phyloP scores from a whole-genome alignment of 768 basidiomycete species.

The Leccinum longicurvipes region DNA sequence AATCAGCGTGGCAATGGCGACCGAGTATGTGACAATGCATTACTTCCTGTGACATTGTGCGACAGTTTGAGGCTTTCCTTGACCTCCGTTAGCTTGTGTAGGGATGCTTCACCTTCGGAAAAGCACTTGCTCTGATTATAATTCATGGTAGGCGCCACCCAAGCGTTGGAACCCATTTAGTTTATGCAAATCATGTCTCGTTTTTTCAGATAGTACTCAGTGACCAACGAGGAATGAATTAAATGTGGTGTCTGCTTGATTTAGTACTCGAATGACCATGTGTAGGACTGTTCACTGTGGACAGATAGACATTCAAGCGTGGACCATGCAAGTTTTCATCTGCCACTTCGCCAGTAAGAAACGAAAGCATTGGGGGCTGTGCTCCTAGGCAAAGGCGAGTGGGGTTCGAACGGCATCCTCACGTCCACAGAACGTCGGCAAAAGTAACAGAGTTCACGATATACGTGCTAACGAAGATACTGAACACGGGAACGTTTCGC shows the following conservation, averaged over 20 bases:
- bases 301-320: constrained; percentile 69
- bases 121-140: background rate
- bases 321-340: constrained; percentile 57
- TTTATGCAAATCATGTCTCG: background rate
- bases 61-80: too few relatives aligned
- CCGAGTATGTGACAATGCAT: too few relatives aligned
- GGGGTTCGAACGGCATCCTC: constrained; percentile 30
- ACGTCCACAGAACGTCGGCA: background rate
- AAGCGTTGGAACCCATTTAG: background rate
- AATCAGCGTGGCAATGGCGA: too few relatives aligned
- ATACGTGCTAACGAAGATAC: background rate
- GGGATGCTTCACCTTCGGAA: background rate
- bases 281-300: constrained; percentile 23
- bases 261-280: constrained; percentile 81
- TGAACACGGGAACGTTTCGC: background rate
- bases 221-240: background rate
- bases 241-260: constrained; percentile 39
- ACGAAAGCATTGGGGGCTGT: constrained; percentile 73
- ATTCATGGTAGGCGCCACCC: too few relatives aligned
- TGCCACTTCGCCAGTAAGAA: constrained; percentile 77
- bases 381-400: constrained; percentile 76
- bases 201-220: too few relatives aligned
- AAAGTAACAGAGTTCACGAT: background rate
- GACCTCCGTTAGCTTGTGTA: too few relatives aligned
- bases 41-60: too few relatives aligned